A percentile compares a stretch with the other conserved stretches of the same genome.
Evolutionary conservation across 176 grass and related monocot species (phyloP).

Genomic region (Triticum urartu): DNA sequence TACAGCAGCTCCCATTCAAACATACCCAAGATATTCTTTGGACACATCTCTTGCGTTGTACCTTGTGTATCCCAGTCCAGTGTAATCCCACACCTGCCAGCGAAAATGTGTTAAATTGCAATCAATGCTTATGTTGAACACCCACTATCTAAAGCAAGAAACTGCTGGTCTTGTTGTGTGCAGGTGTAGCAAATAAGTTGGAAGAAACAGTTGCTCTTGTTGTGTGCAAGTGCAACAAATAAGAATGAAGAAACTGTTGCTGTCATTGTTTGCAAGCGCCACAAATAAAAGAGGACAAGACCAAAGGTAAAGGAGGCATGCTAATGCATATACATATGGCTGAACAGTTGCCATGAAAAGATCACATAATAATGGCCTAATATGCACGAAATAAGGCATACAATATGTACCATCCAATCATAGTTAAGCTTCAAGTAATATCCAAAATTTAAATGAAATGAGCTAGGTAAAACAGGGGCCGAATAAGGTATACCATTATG

Average conservation of each 20-base stretch:
- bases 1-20: background rate
- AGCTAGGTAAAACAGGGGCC: background rate
- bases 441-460: background rate
- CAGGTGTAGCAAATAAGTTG: background rate
- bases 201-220: background rate
- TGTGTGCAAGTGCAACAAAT: background rate
- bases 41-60: constrained; percentile 89
- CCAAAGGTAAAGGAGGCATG: background rate
- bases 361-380: background rate
- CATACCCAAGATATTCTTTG: constrained; percentile 92
- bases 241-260: background rate
- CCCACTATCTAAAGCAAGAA: background rate
- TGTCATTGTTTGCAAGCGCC: background rate
- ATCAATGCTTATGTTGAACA: constrained; percentile 17
- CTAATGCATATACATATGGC: background rate
- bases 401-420: background rate
- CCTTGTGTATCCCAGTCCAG: constrained; percentile 86
- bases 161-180: background rate
- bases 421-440: background rate
- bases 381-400: background rate
- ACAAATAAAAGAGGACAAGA: background rate
- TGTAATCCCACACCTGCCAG: constrained; percentile 95
- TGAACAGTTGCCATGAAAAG: background rate
- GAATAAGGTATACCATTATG: background rate
- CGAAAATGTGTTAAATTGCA: background rate